A percentile compares a stretch with the other conserved stretches of the same genome.
Conservation (phyloP, 176 grass and related monocot genomes). For the Melocanna baccifera region DNA sequence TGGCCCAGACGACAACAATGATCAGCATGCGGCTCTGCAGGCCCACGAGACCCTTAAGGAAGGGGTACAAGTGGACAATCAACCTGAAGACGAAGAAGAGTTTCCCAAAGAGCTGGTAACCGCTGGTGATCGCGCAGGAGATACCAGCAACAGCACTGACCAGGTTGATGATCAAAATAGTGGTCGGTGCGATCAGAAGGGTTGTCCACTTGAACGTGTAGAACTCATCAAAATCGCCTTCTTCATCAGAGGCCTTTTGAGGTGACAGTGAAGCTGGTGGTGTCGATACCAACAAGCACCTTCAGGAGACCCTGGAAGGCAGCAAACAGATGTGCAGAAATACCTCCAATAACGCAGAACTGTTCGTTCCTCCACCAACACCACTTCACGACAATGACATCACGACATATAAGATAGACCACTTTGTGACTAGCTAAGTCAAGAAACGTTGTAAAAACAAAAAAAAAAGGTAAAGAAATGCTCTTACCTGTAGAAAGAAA, state of each 20-base stretch:
- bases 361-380: slow-evolving; percentile 78
- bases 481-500: no score
- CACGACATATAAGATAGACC: no score
- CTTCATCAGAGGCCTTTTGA: slow-evolving; percentile 79
- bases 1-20: slow-evolving; percentile 76
- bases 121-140: slow-evolving; percentile 76
- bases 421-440: no score
- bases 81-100: slow-evolving; percentile 87
- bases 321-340: slow-evolving; percentile 69
- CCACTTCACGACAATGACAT: no score
- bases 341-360: slow-evolving; percentile 87
- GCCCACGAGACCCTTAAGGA: slow-evolving; percentile 84
- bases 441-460: no score
- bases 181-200: slow-evolving; percentile 75
- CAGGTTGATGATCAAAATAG: slow-evolving; percentile 75
- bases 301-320: slow-evolving; percentile 80
- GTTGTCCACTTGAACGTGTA: slow-evolving; percentile 91
- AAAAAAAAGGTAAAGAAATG: no score
- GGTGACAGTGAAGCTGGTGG: slow-evolving; percentile 80
- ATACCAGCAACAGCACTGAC: slow-evolving; percentile 68
- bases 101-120: slow-evolving; percentile 74
- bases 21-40: slow-evolving; percentile 69
- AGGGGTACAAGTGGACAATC: slow-evolving; percentile 75
- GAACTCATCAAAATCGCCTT: slow-evolving; percentile 64
- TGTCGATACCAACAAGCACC: slow-evolving; percentile 73